Evolutionary conservation across 208 protist species (phyloP), one percentile per base, ranked within the genome.

Genomic region (Borovskyia barvae): DNA sequence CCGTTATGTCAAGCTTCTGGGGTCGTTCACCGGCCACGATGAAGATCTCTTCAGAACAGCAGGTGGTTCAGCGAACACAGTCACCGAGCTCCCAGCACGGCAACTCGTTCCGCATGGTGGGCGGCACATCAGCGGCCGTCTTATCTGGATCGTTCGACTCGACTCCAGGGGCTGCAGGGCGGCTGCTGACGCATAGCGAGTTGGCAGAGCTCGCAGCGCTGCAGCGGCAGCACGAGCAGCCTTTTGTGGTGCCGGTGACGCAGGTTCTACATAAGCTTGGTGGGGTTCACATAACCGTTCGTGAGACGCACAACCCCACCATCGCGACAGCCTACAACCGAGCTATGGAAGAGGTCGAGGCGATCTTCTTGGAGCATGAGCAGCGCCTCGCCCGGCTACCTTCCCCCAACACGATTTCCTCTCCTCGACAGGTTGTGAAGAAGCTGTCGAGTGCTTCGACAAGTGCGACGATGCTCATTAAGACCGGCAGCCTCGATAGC

Each of bases 131-230:
- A 11, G n/a, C 50, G 14, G 39, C 61, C 19, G 30, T 49, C 14
- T 73, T 90, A 58, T 56, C 80, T 14, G 50, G 76, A 28, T 47
- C 73, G 2, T 70, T 90, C 20, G 78, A 86, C 24, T 72, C 75
- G 58, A 62, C 78, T 20, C 51, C 71, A 11, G 69, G 61, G 2
- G 33, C 65, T 15, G 52, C 61, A 19, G 49, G 64, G 24, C 55
- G 56, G 5, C 26, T 51, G 12, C 22, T 65, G 41, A 65, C 58
- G 22, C 35, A 50, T 17, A 49, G 24, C 0, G 62, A 71, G 28
- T 17, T 63, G 29, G 50, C 56, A 2, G 68, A 75, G 45, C 26
- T 66, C 41, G 66, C 58, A 5, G 66, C 65, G 14, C 65, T 73
- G 32, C 65, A 69, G 58, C 72, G 72, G 2, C 59, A 66, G n/a